Evolutionary conservation across 1,284 basidiomycete genomes (phyloP).

Genomic region (Kalmanozyma brasiliensis): DNA sequence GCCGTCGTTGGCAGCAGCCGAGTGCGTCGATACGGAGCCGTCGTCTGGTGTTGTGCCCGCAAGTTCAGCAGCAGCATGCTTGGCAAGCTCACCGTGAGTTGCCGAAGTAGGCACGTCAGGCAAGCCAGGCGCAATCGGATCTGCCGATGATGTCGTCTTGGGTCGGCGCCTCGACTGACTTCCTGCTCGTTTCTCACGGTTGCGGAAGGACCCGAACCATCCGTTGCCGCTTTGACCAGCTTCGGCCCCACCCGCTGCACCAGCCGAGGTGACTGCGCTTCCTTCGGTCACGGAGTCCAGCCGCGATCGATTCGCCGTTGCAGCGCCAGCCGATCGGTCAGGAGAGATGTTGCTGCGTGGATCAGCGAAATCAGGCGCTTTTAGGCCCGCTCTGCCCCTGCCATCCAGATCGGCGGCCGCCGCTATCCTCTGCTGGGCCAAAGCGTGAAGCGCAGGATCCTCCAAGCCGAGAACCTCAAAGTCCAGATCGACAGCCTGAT

Average conservation of each 20-base stretch:
- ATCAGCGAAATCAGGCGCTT: constrained; percentile 14
- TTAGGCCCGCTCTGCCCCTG: constrained; percentile 28
- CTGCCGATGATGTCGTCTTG: constrained; percentile 33
- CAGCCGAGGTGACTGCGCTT: constrained; percentile 13
- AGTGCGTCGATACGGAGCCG: constrained; percentile 38
- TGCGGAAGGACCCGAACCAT: constrained; percentile 52
- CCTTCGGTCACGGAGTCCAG: constrained; percentile 39
- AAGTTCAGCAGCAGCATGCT: constrained; percentile 2
- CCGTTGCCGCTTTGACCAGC: constrained; percentile 25
- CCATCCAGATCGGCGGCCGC: constrained; percentile 4
- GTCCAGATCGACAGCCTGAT: constrained; percentile 84
- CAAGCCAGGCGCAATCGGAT: constrained; percentile 10
- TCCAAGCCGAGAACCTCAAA: constrained; percentile 40
- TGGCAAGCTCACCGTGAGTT: constrained; percentile 17
- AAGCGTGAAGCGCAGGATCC: constrained; percentile 26
- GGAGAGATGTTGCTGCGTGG: constrained; percentile 26
- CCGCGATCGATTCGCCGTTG: constrained; percentile 23
- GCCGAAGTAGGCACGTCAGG: constrained; percentile 10
- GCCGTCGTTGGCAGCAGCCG: constrained; percentile 28
- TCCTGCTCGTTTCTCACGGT: constrained; percentile 38
- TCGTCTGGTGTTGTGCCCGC: constrained; percentile 26
- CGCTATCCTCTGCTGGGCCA: constrained; percentile 15
- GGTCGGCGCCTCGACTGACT: constrained; percentile 43
- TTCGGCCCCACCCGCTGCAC: constrained; percentile 15
- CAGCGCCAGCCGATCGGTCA: constrained; percentile 23